These are phyloP conservation scores for Rhizophlyctis rosea DNA, from an alignment of 192 early-diverging fungal genomes.

Conservation along the genomic window DNA sequence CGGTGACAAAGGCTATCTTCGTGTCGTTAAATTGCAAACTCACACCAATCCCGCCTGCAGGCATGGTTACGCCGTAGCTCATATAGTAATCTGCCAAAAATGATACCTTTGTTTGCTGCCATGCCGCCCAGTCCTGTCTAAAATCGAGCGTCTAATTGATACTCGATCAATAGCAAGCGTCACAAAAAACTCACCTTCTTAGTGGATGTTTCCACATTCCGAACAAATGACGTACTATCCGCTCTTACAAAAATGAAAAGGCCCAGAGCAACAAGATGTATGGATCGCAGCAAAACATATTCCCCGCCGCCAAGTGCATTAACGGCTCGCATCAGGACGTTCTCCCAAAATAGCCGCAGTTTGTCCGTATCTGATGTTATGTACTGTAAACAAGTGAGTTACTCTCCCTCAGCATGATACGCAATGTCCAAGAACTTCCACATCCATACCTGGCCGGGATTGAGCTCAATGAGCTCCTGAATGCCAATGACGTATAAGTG, in stretches of 20 bases:
- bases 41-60: slow-evolving; percentile 78
- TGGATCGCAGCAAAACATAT: slow-evolving; percentile 81
- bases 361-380: slow-evolving; percentile 46
- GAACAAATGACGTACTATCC: slow-evolving; percentile 62
- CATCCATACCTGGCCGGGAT: slow-evolving; percentile 58
- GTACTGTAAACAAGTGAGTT: slow-evolving; percentile 18
- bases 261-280: slow-evolving; percentile 87
- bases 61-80: too few relatives aligned
- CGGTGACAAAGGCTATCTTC: slow-evolving; percentile 82
- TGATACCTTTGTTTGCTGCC: slow-evolving; percentile 91
- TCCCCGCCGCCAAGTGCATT: slow-evolving; percentile 32
- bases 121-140: slow-evolving; percentile 92
- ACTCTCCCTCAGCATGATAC: too few relatives aligned
- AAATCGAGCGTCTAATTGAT: neutral
- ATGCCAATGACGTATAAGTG: slow-evolving; percentile 87
- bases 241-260: slow-evolving; percentile 83
- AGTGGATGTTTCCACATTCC: slow-evolving; percentile 77
- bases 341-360: slow-evolving; percentile 42
- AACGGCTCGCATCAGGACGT: slow-evolving; percentile 21
- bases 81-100: too few relatives aligned
- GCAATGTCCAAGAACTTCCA: too few relatives aligned
- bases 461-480: slow-evolving; percentile 96
- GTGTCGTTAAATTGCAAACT: slow-evolving; percentile 85
- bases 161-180: neutral
- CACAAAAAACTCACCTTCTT: slow-evolving; percentile 56